Evolutionary conservation across 2,329 filamentous ascomycete species (phyloP), one percentile per base, ranked within the genome.

Genomic region (Trichophyton rubrum): DNA sequence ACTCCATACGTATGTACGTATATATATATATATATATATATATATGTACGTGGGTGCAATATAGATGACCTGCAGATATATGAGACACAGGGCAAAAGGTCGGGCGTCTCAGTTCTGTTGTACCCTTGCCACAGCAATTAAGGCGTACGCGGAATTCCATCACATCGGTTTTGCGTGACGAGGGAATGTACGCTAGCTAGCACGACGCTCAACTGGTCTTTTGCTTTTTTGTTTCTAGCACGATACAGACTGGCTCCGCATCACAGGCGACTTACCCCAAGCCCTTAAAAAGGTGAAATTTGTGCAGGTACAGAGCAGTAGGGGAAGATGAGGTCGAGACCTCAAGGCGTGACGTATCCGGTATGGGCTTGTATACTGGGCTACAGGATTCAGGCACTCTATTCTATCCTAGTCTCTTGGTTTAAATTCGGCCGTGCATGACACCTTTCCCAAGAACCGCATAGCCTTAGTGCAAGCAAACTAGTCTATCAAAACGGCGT

Each of bases 141-240:
- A 35, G 27, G 51, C 51, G 51, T 55, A 55, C 51, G 51, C 11
- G 27, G 15, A 35, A 35, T 55, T 55, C 51, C 51, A 55, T 55
- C 51, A 55, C 51, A 55, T 35, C 51, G 51, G 51, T 55, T 15
- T 43, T 55, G 51, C 51, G 51, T 27, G 51, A 55, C 51, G 27
- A 35, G 27, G 30, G 45, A 51, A 51, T 22, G 45, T 22, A 51
- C 45, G 22, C 45, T 35, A 55, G 8, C 27, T 33, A 53, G 47
- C 47, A 13, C 47, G 24, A 53, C 15, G 3, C 47, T 27, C 43
- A 22, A 22, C 45, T 24, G 13, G 13, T 8, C 13, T 9, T 30
- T 51, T 51, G 20, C 8, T 27, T 51, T 51, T 51, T 51, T 51
- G 22, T 27, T 51, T 51, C 45, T 15, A 27, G 45, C 22, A 24